phyloP scores from a whole-genome alignment of 2,329 filamentous ascomycete genomes.

The Onygenales sp. region DNA sequence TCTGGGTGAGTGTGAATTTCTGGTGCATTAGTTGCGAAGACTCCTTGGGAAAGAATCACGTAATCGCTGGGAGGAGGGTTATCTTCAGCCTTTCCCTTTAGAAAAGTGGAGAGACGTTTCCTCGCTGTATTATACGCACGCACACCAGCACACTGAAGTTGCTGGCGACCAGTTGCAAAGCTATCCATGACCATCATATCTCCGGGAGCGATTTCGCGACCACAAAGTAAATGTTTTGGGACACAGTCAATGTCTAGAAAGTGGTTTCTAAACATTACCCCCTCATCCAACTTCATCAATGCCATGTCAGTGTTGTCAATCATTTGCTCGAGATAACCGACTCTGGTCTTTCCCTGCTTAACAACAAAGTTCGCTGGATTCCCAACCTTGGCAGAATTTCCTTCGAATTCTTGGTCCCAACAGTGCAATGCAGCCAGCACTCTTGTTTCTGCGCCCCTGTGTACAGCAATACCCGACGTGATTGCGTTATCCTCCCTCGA shows the following conservation, averaged over 20 bases:
- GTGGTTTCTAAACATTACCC: not conserved
- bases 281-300: not conserved
- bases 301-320: not conserved
- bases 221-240: not conserved
- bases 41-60: not conserved
- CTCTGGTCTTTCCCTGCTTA: not conserved
- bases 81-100: not conserved
- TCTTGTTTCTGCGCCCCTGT: not conserved
- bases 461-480: not conserved
- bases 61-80: not conserved
- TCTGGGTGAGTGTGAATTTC: not conserved
- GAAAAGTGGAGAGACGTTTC: not conserved
- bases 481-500: not conserved
- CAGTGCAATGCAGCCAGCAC: not conserved
- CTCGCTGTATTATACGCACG: not conserved
- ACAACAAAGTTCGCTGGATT: not conserved
- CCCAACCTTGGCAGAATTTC: not conserved
- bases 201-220: not conserved
- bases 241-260: not conserved
- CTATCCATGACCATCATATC: not conserved
- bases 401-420: not conserved
- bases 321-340: not conserved
- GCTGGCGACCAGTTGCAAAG: not conserved
- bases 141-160: not conserved
- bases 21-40: not conserved